Evolutionary conservation across 257 asterid genomes (phyloP).

Genomic region (Penstemon newberryi): DNA sequence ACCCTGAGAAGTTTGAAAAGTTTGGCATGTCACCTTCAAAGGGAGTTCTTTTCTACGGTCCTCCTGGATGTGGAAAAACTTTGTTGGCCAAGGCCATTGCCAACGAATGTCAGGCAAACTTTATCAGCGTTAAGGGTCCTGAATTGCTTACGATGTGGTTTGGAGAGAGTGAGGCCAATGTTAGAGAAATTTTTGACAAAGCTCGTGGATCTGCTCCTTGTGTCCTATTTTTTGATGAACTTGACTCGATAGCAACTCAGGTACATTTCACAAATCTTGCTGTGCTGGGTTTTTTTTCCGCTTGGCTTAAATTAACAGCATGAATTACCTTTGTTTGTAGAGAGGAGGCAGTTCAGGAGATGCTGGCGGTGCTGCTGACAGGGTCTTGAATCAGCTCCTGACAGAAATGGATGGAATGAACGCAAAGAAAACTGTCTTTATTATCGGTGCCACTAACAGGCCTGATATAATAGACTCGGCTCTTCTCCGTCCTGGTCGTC

Average conservation of each 20-base stretch:
- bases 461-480: slow-evolving; percentile 43
- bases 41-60: too few relatives aligned
- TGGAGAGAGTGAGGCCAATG: slow-evolving; percentile 97
- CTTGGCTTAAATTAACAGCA: not conserved
- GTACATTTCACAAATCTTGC: slow-evolving; percentile 34
- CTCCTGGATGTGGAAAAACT: slow-evolving; percentile 93
- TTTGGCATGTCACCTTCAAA: too few relatives aligned
- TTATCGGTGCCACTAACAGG: too few relatives aligned
- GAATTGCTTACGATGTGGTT: slow-evolving; percentile 97
- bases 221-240: slow-evolving; percentile 87
- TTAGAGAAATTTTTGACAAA: slow-evolving; percentile 85
- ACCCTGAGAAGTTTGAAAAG: slow-evolving; percentile 56
- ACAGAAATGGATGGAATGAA: slow-evolving; percentile 63
- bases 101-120: slow-evolving; percentile 91
- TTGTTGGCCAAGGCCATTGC: slow-evolving; percentile 92
- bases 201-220: slow-evolving; percentile 93
- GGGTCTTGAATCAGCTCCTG: slow-evolving; percentile 85
- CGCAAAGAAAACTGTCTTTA: too few relatives aligned
- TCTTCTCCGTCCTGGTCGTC: slow-evolving; percentile 87
- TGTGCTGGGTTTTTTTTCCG: not conserved
- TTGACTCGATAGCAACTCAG: slow-evolving; percentile 97
- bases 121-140: slow-evolving; percentile 89
- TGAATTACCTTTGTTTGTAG: slow-evolving; percentile 36
- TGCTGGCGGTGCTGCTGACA: slow-evolving; percentile 92
- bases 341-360: slow-evolving; percentile 87